Conservation (phyloP, 352 stramenopile species). For the Phytophthora boehmeriae region DNA sequence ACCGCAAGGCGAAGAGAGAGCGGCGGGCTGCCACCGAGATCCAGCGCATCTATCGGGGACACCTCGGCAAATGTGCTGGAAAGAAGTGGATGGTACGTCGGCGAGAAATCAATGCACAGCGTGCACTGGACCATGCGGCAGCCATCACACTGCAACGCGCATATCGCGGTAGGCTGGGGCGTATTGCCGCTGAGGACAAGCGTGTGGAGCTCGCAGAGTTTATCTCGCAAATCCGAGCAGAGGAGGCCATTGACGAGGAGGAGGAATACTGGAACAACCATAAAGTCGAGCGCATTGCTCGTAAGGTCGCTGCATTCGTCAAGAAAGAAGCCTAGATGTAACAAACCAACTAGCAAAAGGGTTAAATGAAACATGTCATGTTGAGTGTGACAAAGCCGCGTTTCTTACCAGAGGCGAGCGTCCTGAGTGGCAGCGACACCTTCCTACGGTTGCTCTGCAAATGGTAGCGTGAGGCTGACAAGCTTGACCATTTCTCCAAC, state of each 20-base stretch:
- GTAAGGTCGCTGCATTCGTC: conserved; percentile 63
- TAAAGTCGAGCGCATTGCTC: conserved; percentile 54
- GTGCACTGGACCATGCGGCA: conserved; percentile 75
- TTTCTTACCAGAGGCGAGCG: conserved; percentile 32
- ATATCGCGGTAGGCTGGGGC: conserved; percentile 86
- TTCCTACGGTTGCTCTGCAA: conserved; percentile 55
- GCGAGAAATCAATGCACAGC: conserved; percentile 85
- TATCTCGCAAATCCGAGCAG: conserved; percentile 89
- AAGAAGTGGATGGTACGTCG: conserved; percentile 84
- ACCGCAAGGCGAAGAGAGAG: conserved; percentile 70
- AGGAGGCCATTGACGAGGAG: conserved; percentile 92
- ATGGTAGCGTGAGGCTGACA: conserved; percentile 78
- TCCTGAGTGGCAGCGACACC: neutral
- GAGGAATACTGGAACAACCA: conserved; percentile 74
- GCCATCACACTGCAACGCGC: conserved; percentile 87
- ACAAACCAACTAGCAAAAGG: conserved; percentile 27
- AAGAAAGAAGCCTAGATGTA: conserved; percentile 55
- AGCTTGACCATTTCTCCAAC: conserved; percentile 73
- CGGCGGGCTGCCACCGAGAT: conserved; percentile 55
- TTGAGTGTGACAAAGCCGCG: conserved; percentile 17
- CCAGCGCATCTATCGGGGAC: conserved; percentile 77
- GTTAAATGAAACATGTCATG: conserved; percentile 29
- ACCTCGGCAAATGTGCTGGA: conserved; percentile 82
- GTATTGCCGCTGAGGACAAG: conserved; percentile 79
- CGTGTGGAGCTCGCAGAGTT: conserved; percentile 94